Base-by-base conservation (phyloP, 1,284 basidiomycete genomes). In the Pseudozyma sp. region DNA sequence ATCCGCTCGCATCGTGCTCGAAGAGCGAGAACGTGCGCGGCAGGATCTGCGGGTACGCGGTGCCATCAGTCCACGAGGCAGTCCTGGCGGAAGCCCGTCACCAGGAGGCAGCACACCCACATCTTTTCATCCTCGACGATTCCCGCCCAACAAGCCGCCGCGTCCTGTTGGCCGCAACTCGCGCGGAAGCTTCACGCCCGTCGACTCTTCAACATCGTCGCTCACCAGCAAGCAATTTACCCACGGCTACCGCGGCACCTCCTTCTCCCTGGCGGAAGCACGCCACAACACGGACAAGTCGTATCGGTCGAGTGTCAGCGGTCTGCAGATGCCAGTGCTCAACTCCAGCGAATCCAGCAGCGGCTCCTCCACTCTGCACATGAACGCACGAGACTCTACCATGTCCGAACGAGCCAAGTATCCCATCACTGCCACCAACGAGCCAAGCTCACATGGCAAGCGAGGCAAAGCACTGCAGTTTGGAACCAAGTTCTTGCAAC, bases 161-260 rank as follows among this genome's bases (percentile, higher is more conserved):
- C 57, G 66, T 7, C 52, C 47, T 1, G 42, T 74, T 8, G 71
- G 71, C 17, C 59, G 50, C 56, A 67, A 72, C 59, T 64, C 60
- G 19, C 53, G 58, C 43, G 66, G 58, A n/a, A 59, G 56, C 50
- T 42, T 46, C 4, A 62, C 66, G 2, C 47, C 65, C 4, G 39
- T 31, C 47, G 62, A 68, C 31, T 54, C 58, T 3, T 48, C 54
- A 35, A 39, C 49, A 7, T 59, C 60, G 10, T 46, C 57, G 4
- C 14, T 61, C 29, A 31, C 44, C 8, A 48, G 45, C 34, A 69
- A 74, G 47, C 57, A 66, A 10, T 37, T 53, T 5, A 47, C 49
- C 16, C 70, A 68, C 31, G 70, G 71, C 37, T 75, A 75, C 40
- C 63, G 72, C 4, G 72, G 72, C 45, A 75, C 72, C 8, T 63